phyloP scores from a whole-genome alignment of 768 basidiomycete species.

The Phylloporus arenicola region DNA sequence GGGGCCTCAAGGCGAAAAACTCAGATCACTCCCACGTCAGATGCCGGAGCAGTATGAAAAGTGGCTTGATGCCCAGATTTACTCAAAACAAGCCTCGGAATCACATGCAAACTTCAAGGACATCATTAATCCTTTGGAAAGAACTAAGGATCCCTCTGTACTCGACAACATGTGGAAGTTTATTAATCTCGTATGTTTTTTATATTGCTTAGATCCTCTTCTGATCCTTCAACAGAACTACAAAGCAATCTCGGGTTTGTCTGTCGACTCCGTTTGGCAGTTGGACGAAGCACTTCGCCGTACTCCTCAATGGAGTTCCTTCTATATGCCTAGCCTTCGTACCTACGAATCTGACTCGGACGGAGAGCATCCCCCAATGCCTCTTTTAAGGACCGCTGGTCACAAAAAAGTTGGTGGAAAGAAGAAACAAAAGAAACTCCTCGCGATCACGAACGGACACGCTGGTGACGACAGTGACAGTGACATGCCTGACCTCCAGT shows the following conservation, averaged over 20 bases:
- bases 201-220: neutral
- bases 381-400: slow-evolving; percentile 9
- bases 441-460: slow-evolving; percentile 47
- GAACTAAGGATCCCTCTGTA: slow-evolving; percentile 42
- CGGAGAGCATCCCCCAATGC: slow-evolving; percentile 15
- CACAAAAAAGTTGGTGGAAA: slow-evolving; percentile 15
- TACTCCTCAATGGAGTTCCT: slow-evolving; percentile 57
- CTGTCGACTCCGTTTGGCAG: slow-evolving; percentile 62
- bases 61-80: slow-evolving; percentile 67
- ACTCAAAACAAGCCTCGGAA: slow-evolving; percentile 54
- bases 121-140: slow-evolving; percentile 53
- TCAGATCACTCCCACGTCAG: slow-evolving; percentile 43
- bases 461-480: slow-evolving; percentile 37
- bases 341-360: slow-evolving; percentile 23
- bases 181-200: slow-evolving; percentile 49
- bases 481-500: slow-evolving; percentile 66
- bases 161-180: slow-evolving; percentile 61
- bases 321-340: slow-evolving; percentile 26
- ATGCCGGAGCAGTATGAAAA: slow-evolving; percentile 57
- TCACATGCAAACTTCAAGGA: slow-evolving; percentile 48
- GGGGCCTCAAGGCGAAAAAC: slow-evolving; percentile 48
- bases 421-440: slow-evolving; percentile 35
- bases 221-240: slow-evolving; percentile 50
- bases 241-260: slow-evolving; percentile 42
- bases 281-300: slow-evolving; percentile 46